Base-by-base conservation (phyloP, 257 asterid genomes). In the Coffea eugenioides region DNA sequence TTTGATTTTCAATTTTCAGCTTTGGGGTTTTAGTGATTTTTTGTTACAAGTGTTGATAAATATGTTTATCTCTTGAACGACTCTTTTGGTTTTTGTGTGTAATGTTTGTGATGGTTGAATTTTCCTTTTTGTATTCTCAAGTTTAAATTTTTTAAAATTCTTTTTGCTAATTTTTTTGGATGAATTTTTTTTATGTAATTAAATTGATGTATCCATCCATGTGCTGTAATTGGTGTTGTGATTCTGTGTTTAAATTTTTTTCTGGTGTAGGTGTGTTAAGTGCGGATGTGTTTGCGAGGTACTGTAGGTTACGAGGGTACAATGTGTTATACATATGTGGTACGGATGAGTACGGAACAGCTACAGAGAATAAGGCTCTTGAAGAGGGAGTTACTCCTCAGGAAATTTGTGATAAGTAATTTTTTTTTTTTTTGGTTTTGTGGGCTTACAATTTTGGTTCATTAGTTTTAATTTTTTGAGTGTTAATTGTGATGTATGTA, bases 261-360 rank as follows among this genome's bases (percentile, higher is more conserved):
- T 74, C 59, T 31, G 1, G 51, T 86, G 83, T 72, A 96, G 99
- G 95, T 83, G 99, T 96, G 77, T 84, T 96, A 92, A 96, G 99
- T 84, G 99, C 99, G 25, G 98, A 96, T 86, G 99, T 92, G 27
- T 94, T 85, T 62, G 97, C 98, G 74, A 84, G 99, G 83, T 95
- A 89, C 77, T 95, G 97, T 87, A 91, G 99, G 76, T 80, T 86
- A 73, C 85, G 99, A 81, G 98, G 97, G 23, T 92, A 93, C 78
- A 92, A 92, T 80, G 84, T 93, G 15, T 45, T 96, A 70, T 96
- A 92, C 69, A 90, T 94, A 10, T 96, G 99, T 83, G 99, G 99
- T 57, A 94, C 99, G 48, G 99, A 96, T 82, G 99, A 96, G 88
- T 96, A 96, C 49, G 99, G 99, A 66, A 96, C 99, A 0, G 99